Evolutionary conservation across 176 grass and related monocot genomes (phyloP).

Genomic region (Carex littledalei): DNA sequence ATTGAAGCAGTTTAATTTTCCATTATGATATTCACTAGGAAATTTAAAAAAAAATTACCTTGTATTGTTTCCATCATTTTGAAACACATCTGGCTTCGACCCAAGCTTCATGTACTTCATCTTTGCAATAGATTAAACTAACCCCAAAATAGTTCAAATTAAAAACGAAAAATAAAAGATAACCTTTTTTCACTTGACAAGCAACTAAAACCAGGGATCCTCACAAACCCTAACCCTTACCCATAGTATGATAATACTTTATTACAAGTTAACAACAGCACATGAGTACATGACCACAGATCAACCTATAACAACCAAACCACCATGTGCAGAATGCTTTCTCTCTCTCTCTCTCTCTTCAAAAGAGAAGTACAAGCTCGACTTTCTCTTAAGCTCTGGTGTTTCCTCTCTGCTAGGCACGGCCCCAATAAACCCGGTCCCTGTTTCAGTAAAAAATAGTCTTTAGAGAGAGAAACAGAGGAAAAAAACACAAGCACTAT

Average conservation of each 20-base stretch:
- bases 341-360: not conserved
- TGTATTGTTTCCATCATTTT: slow-evolving; percentile 60
- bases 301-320: slow-evolving; percentile 16
- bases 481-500: slow-evolving; percentile 13
- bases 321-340: slow-evolving; percentile 18
- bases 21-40: not conserved
- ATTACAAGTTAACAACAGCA: slow-evolving; percentile 29
- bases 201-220: slow-evolving; percentile 15
- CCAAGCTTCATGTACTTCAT: slow-evolving; percentile 99
- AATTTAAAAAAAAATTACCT: slow-evolving; percentile 50
- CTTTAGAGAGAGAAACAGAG: slow-evolving; percentile 8
- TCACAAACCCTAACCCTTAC: slow-evolving; percentile 39
- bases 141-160: slow-evolving; percentile 5
- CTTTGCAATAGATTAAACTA: slow-evolving; percentile 19
- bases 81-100: slow-evolving; percentile 87
- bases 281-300: slow-evolving; percentile 6
- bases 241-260: slow-evolving; percentile 53
- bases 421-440: slow-evolving; percentile 3
- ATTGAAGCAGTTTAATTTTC: not conserved
- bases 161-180: slow-evolving; percentile 3
- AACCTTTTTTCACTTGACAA: slow-evolving; percentile 8
- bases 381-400: slow-evolving; percentile 16
- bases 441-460: not conserved
- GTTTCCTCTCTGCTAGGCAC: slow-evolving; percentile 19
- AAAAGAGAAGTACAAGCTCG: slow-evolving; percentile 24